A percentile compares a stretch with the other conserved stretches of the same genome.
phyloP scores from a whole-genome alignment of 2,329 filamentous ascomycete species.

The Thermothelomyces thermophilus region DNA sequence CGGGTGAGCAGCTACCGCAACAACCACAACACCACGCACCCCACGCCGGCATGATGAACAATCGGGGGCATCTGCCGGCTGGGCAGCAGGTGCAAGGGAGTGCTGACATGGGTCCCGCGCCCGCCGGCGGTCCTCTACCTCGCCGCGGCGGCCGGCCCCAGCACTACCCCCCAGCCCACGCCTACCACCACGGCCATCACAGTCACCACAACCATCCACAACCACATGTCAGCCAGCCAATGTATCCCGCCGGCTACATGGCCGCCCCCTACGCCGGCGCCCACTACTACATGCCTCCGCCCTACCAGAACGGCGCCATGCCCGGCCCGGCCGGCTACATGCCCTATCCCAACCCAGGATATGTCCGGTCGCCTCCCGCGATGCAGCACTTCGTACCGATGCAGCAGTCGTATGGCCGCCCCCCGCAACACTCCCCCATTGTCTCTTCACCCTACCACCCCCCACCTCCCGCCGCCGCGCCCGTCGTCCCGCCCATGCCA shows the following conservation, averaged over 20 bases:
- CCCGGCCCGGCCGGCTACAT: slow-evolving; percentile 38
- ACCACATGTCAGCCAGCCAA: slow-evolving; percentile 37
- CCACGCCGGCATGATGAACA: slow-evolving; percentile 71
- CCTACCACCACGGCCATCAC: slow-evolving; percentile 9
- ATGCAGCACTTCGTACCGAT: slow-evolving; percentile 51
- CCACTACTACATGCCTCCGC: slow-evolving; percentile 42
- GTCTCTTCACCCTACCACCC: slow-evolving; percentile 53
- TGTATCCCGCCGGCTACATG: slow-evolving; percentile 46
- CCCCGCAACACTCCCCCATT: slow-evolving; percentile 37
- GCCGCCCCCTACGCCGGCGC: slow-evolving; percentile 16
- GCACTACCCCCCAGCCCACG: slow-evolving; percentile 28
- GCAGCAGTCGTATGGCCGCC: slow-evolving; percentile 42
- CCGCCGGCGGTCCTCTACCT: slow-evolving; percentile 27
- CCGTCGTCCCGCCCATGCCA: slow-evolving; percentile 37
- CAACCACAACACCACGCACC: slow-evolving; percentile 28
- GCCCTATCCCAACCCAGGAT: slow-evolving; percentile 38
- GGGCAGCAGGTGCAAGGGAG: slow-evolving; percentile 55
- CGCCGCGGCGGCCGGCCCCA: slow-evolving; percentile 31
- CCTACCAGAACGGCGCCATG: slow-evolving; percentile 48
- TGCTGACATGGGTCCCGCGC: slow-evolving; percentile 28
- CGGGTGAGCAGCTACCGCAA: slow-evolving; percentile 30
- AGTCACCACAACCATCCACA: slow-evolving; percentile 32
- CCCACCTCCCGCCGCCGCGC: slow-evolving; percentile 38
- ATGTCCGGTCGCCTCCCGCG: slow-evolving; percentile 44
- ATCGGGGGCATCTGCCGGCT: slow-evolving; percentile 65